Evolutionary conservation across 106 monocot genomes (phyloP), one percentile per base, ranked within the genome.

Genomic region (Ottelia alismoides): DNA sequence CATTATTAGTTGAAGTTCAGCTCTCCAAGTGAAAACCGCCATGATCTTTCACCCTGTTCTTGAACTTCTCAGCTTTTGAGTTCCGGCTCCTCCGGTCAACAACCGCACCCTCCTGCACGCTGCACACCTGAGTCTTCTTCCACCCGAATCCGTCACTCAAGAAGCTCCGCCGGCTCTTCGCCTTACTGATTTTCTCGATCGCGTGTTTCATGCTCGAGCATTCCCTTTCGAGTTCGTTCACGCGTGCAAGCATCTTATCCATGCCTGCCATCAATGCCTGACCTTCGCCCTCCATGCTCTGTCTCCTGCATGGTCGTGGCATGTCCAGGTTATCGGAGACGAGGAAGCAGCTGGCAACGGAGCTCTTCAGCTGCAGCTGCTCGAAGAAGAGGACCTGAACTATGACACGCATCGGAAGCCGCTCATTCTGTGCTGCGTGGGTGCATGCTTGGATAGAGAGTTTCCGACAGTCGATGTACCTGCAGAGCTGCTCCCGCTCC

Each of bases 351-450:
- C 76, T 69, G 0, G 76, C 67, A 1, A 82, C 63, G 0, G 76
- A 69, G 2, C 73, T 70, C 7, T 73, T 47, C 2, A 82, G 69
- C 2, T 76, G 77, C 6, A 82, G 76, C 70, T 82, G 81, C 43
- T 82, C 81, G 21, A 82, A 82, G 70, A 82, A 82, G 31, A 82
- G 73, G 20, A 77, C 77, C 30, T 82, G 82, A 12, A 82, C 73
- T 2, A 82, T 45, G 24, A 77, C 68, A 28, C 82, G 45, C 6
- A 82, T 56, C 18, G 82, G 82, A 5, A 82, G 66, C 53, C 77
- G 60, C 40, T 82, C 82, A 14, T 82, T 82, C 21, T 82, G 82
- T 0, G 70, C 82, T 11, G 77, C 82, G 29, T 82, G 82, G 2
- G 70, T 77, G 70, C 82, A 77, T 2, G 82, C 77, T 52, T 82